phyloP scores from a whole-genome alignment of 1,284 basidiomycete species.

The Rhodotorula sp. region DNA sequence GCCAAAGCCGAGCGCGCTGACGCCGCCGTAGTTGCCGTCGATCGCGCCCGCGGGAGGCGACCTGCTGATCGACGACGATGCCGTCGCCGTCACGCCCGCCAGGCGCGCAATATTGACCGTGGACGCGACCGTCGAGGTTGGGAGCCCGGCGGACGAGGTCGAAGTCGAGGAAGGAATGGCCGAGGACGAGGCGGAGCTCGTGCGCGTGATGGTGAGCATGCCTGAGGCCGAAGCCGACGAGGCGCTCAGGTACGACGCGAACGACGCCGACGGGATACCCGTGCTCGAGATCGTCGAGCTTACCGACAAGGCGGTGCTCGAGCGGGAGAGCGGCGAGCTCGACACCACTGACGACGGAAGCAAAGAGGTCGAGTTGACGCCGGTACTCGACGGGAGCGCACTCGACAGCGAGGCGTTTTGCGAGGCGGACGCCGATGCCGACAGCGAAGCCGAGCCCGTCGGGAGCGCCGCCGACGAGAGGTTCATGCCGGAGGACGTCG shows the following conservation, averaged over 20 bases:
- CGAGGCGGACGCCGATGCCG: no score
- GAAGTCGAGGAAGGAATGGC: background rate
- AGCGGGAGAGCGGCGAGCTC: background rate
- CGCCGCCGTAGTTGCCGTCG: conserved; percentile 35
- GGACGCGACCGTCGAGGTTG: conserved; percentile 12
- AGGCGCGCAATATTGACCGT: conserved; percentile 37
- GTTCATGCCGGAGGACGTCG: background rate
- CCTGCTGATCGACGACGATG: conserved; percentile 17
- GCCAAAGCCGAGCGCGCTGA: conserved; percentile 17
- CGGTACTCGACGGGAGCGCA: background rate
- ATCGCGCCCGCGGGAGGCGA: conserved; percentile 29
- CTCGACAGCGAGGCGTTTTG: background rate
- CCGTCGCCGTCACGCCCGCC: conserved; percentile 8
- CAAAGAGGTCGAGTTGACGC: background rate
- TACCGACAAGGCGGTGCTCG: background rate
- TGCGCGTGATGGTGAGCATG: background rate
- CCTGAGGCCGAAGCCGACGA: background rate
- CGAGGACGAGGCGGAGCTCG: background rate
- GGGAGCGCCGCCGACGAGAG: background rate
- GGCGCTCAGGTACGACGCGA: background rate
- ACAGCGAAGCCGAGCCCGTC: background rate
- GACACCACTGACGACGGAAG: background rate
- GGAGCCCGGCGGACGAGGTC: conserved; percentile 1
- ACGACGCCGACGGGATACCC: background rate
- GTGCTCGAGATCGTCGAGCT: background rate